phyloP scores from a whole-genome alignment of 129 eudicot genomes.

The Centrapalus pauciflorus region DNA sequence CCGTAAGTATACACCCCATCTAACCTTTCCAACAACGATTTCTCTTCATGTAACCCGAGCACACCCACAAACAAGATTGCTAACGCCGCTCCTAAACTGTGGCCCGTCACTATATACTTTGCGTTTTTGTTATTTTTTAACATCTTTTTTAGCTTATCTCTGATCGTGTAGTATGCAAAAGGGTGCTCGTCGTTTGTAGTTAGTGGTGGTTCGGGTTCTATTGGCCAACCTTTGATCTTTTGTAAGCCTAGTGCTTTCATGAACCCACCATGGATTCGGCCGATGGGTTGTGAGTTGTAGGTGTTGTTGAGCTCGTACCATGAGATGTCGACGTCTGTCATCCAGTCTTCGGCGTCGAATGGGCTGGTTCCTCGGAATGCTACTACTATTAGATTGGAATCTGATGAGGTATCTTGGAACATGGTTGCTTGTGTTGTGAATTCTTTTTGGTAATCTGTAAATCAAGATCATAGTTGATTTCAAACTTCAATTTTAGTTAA shows the following conservation, averaged over 20 bases:
- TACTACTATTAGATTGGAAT: slow-evolving; percentile 44
- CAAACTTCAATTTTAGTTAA: too few species aligned
- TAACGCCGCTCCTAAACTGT: slow-evolving; percentile 79
- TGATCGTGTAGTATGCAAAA: slow-evolving; percentile 63
- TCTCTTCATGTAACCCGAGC: slow-evolving; percentile 56
- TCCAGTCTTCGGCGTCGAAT: slow-evolving; percentile 48
- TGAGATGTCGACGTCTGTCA: slow-evolving; percentile 59
- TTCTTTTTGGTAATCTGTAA: slow-evolving; percentile 39
- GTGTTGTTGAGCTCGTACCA: slow-evolving; percentile 49
- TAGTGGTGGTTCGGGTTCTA: slow-evolving; percentile 29
- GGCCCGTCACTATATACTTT: slow-evolving; percentile 66
- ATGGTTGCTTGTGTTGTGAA: slow-evolving; percentile 57
- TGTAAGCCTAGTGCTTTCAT: slow-evolving; percentile 76
- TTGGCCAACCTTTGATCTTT: slow-evolving; percentile 61
- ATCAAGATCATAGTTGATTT: background rate
- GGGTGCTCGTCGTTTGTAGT: slow-evolving; percentile 15
- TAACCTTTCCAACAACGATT: slow-evolving; percentile 45
- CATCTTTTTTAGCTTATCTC: slow-evolving; percentile 45
- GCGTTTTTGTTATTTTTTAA: slow-evolving; percentile 36
- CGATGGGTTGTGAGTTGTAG: slow-evolving; percentile 26
- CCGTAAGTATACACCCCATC: slow-evolving; percentile 87
- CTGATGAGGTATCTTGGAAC: slow-evolving; percentile 38
- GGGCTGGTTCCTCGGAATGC: slow-evolving; percentile 76
- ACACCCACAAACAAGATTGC: slow-evolving; percentile 58
- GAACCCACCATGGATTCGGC: slow-evolving; percentile 65